Conservation (phyloP, 2,329 filamentous ascomycete species). For the Aureobasidium musti region DNA sequence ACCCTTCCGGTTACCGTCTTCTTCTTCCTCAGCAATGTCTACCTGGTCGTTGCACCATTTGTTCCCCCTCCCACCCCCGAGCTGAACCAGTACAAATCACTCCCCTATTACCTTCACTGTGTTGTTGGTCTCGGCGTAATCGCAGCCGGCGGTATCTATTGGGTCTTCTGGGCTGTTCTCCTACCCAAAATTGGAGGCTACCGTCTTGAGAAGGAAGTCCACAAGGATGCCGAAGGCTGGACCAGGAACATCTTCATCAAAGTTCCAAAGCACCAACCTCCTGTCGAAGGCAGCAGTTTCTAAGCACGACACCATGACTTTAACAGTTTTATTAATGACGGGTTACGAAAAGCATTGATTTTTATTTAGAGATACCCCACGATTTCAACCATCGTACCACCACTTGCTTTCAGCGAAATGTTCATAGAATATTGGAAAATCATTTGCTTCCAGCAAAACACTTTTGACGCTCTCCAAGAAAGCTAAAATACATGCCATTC, state of each 20-base stretch:
- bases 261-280: conserved; percentile 10
- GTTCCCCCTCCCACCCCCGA: conserved; percentile 35
- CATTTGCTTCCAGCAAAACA: neutral
- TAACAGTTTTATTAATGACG: conserved; percentile 24
- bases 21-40: conserved; percentile 57
- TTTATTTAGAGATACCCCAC: conserved; percentile 21
- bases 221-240: conserved; percentile 45
- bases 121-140: conserved; percentile 56
- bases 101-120: conserved; percentile 58
- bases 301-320: conserved; percentile 17
- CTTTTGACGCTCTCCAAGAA: neutral
- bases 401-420: too few relatives aligned
- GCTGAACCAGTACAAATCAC: conserved; percentile 52
- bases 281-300: neutral
- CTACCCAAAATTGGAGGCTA: conserved; percentile 49
- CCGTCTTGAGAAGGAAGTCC: conserved; percentile 39
- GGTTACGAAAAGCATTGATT: conserved; percentile 26
- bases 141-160: conserved; percentile 54
- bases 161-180: conserved; percentile 54
- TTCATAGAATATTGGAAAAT: neutral
- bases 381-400: conserved; percentile 26
- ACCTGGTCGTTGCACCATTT: conserved; percentile 56
- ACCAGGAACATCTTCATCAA: conserved; percentile 37
- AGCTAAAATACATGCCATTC: too few relatives aligned
- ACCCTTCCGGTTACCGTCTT: conserved; percentile 54